These are phyloP conservation scores for Leptographium procerum DNA, from an alignment of 2,329 filamentous ascomycete genomes.

Conservation along the genomic window DNA sequence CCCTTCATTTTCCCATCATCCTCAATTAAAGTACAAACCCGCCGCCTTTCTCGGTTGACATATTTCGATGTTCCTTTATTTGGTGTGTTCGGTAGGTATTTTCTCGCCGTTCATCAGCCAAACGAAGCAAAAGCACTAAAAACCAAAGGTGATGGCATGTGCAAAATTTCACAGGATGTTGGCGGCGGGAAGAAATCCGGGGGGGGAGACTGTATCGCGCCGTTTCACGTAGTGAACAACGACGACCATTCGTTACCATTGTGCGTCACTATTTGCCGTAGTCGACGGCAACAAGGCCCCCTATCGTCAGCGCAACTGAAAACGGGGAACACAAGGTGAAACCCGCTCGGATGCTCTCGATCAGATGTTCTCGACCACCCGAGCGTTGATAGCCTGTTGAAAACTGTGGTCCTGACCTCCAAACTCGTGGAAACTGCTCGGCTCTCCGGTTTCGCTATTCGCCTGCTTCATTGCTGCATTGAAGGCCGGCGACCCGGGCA, in stretches of 20 bases:
- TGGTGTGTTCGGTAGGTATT: background rate
- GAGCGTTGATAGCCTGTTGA: conserved; percentile 70
- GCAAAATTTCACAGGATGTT: background rate
- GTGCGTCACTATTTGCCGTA: background rate
- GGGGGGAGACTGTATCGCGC: background rate
- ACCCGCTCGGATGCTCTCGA: background rate
- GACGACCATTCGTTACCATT: background rate
- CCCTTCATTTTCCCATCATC: background rate
- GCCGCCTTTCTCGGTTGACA: background rate
- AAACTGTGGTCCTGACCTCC: conserved; percentile 49
- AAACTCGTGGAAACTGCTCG: conserved; percentile 34
- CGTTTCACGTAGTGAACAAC: background rate
- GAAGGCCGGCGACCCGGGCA: conserved; percentile 30
- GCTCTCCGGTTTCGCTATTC: conserved; percentile 25
- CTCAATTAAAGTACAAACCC: background rate
- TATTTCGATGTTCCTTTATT: background rate
- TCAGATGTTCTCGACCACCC: conserved; percentile 69
- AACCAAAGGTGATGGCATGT: background rate
- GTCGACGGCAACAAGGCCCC: background rate
- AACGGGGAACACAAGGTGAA: background rate
- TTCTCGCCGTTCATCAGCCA: background rate
- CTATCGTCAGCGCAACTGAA: background rate
- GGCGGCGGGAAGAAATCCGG: background rate
- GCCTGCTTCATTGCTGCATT: conserved; percentile 30
- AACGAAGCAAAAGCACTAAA: background rate